Percentiles rank a stretch among this genome's conserved stretches.
These are phyloP conservation scores for Phytophthora fragariaefolia DNA, from an alignment of 352 stramenopile species.

Conservation along the genomic window DNA sequence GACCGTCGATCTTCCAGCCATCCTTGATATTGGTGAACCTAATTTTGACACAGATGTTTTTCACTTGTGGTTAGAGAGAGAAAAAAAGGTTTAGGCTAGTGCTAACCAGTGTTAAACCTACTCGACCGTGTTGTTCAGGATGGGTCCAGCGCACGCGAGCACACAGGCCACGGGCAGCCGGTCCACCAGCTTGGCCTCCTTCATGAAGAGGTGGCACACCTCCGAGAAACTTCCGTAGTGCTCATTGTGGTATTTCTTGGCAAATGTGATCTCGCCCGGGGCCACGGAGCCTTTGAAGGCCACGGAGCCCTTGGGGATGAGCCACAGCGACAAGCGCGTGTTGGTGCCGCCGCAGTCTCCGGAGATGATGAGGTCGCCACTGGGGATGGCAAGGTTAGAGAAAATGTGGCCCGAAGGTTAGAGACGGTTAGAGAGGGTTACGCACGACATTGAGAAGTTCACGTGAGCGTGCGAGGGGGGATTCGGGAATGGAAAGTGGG, in stretches of 20 bases:
- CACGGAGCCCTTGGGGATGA: slow-evolving; percentile 66
- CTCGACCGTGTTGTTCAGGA: slow-evolving; percentile 84
- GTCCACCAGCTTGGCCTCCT: slow-evolving; percentile 87
- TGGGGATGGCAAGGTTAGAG: slow-evolving; percentile 11
- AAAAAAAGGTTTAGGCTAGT: slow-evolving; percentile 4
- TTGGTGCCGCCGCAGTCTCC: slow-evolving; percentile 98
- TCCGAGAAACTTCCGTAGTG: slow-evolving; percentile 83
- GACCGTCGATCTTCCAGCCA: slow-evolving; percentile 90
- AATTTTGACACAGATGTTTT: slow-evolving; percentile 2
- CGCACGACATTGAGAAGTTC: slow-evolving; percentile 8
- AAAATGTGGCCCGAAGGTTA: background rate
- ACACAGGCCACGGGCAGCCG: slow-evolving; percentile 70
- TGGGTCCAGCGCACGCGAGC: slow-evolving; percentile 80
- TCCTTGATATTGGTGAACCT: slow-evolving; percentile 95
- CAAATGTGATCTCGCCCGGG: slow-evolving; percentile 83
- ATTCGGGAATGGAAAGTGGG: slow-evolving; percentile 10
- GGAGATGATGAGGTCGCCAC: slow-evolving; percentile 82
- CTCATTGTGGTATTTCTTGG: slow-evolving; percentile 90
- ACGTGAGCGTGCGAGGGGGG: background rate
- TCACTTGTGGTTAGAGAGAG: no score
- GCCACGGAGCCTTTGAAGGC: slow-evolving; percentile 75
- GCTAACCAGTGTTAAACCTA: slow-evolving; percentile 36
- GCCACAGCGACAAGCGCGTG: slow-evolving; percentile 93
- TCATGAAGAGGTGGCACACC: slow-evolving; percentile 94
- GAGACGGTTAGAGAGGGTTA: background rate